Conservation (phyloP, 2,329 filamentous ascomycete species). For the Chaetomiaceae sp. region DNA sequence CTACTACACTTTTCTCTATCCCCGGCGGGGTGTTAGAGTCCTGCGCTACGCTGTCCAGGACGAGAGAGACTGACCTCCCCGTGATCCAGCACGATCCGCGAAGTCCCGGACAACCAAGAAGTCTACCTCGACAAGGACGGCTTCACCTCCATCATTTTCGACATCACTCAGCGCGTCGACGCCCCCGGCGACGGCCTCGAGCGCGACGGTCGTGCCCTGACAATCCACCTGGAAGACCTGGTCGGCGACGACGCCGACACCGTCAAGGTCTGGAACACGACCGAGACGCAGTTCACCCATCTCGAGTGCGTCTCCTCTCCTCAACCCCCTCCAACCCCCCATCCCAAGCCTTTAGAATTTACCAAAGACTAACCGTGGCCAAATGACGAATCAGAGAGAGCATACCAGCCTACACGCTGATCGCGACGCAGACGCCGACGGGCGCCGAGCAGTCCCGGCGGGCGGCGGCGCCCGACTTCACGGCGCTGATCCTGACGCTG, state of each 20-base stretch:
- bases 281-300: slow-evolving; percentile 53
- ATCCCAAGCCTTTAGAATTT: not conserved
- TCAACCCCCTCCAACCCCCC: not conserved
- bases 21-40: too few species aligned
- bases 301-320: slow-evolving; percentile 41
- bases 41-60: not conserved
- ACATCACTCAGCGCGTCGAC: slow-evolving; percentile 79
- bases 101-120: slow-evolving; percentile 85
- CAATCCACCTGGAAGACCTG: slow-evolving; percentile 64
- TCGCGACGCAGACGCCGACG: slow-evolving; percentile 58
- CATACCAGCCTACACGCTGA: slow-evolving; percentile 62
- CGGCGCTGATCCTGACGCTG: slow-evolving; percentile 71
- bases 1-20: too few species aligned
- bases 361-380: not conserved
- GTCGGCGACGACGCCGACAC: slow-evolving; percentile 59
- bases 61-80: not conserved
- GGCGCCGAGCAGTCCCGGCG: slow-evolving; percentile 28
- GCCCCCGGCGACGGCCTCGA: slow-evolving; percentile 46
- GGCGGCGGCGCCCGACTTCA: slow-evolving; percentile 53
- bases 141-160: slow-evolving; percentile 82
- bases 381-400: slow-evolving; percentile 34
- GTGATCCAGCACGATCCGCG: slow-evolving; percentile 57
- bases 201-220: slow-evolving; percentile 65
- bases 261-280: slow-evolving; percentile 62
- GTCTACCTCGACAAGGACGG: slow-evolving; percentile 81